phyloP scores from a whole-genome alignment of 2,329 filamentous ascomycete genomes.

The Claviceps pazoutovae region DNA sequence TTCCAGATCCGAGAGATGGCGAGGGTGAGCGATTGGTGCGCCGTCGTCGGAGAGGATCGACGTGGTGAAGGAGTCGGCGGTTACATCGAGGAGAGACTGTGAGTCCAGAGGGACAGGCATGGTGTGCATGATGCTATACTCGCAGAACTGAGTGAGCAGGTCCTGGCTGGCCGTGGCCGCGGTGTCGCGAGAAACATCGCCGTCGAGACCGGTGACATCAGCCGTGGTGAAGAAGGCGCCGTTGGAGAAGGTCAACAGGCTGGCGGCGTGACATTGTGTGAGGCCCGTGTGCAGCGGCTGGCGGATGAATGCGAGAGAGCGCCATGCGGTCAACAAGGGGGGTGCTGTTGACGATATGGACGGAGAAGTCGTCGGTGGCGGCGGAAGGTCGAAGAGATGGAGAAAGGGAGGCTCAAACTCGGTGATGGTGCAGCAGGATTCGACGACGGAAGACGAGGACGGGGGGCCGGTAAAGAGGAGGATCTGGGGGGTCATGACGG shows the following conservation, averaged over 20 bases:
- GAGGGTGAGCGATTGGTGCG: slow-evolving; percentile 12
- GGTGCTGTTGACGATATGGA: not conserved
- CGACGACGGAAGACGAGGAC: slow-evolving; percentile 14
- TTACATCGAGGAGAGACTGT: slow-evolving; percentile 17
- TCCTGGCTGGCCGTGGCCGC: slow-evolving; percentile 15
- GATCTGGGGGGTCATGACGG: slow-evolving; percentile 14
- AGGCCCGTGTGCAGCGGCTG: slow-evolving; percentile 36
- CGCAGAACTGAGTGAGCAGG: slow-evolving; percentile 52
- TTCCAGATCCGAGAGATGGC: slow-evolving; percentile 40
- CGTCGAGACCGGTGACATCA: slow-evolving; percentile 20
- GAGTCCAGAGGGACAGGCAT: slow-evolving; percentile 46
- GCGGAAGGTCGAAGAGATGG: slow-evolving; percentile 13
- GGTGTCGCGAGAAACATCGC: not conserved
- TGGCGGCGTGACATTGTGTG: slow-evolving; percentile 32
- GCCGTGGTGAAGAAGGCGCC: slow-evolving; percentile 35
- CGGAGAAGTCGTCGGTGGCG: not conserved
- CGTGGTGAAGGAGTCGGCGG: slow-evolving; percentile 9
- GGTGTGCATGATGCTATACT: slow-evolving; percentile 63
- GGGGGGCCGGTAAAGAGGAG: slow-evolving; percentile 26
- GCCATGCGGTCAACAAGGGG: slow-evolving; percentile 32
- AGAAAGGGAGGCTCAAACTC: slow-evolving; percentile 14
- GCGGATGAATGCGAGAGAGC: slow-evolving; percentile 35
- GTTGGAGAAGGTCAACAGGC: slow-evolving; percentile 15
- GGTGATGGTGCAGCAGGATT: slow-evolving; percentile 17
- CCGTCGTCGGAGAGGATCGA: slow-evolving; percentile 9